Conservation (phyloP, 768 basidiomycete genomes). For the Auriscalpium vulgare region DNA sequence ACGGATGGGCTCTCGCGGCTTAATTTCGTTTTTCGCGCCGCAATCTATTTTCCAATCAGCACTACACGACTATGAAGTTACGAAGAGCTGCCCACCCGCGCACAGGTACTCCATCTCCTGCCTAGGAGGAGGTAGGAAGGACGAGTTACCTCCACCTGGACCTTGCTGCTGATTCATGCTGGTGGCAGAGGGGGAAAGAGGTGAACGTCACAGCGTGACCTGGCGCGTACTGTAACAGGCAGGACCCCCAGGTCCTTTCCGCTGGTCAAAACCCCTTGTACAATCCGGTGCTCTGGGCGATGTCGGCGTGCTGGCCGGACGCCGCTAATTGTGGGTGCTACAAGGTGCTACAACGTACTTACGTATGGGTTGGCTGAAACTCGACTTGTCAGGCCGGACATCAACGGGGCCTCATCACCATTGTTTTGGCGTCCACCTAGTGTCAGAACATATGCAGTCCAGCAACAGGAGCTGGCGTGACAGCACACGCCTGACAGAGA, state of each 20-base stretch:
- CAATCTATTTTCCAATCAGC: slow-evolving; percentile 46
- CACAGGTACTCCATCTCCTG: slow-evolving; percentile 82
- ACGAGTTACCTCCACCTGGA: slow-evolving; percentile 23
- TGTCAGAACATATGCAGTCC: too few species aligned
- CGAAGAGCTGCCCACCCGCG: slow-evolving; percentile 46
- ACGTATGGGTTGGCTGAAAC: too few species aligned
- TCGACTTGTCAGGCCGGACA: too few species aligned
- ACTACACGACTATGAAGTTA: background rate
- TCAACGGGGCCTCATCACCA: slow-evolving; percentile 1
- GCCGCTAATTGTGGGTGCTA: too few species aligned
- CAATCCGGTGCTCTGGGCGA: too few species aligned
- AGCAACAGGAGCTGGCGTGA: too few species aligned
- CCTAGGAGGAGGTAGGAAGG: slow-evolving; percentile 32
- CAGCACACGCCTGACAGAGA: too few species aligned
- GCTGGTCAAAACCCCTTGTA: too few species aligned
- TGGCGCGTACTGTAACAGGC: background rate
- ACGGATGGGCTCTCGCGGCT: slow-evolving; percentile 85
- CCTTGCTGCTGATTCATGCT: slow-evolving; percentile 35
- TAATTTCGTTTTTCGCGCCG: slow-evolving; percentile 87
- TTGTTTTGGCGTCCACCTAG: too few species aligned
- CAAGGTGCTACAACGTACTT: too few species aligned
- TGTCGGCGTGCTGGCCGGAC: too few species aligned
- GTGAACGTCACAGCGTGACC: slow-evolving; percentile 21
- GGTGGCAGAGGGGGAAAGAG: slow-evolving; percentile 11
- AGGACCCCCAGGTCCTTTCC: too few species aligned